Conservation (phyloP, 2,329 filamentous ascomycete genomes). For the Aspergillus sp. region DNA sequence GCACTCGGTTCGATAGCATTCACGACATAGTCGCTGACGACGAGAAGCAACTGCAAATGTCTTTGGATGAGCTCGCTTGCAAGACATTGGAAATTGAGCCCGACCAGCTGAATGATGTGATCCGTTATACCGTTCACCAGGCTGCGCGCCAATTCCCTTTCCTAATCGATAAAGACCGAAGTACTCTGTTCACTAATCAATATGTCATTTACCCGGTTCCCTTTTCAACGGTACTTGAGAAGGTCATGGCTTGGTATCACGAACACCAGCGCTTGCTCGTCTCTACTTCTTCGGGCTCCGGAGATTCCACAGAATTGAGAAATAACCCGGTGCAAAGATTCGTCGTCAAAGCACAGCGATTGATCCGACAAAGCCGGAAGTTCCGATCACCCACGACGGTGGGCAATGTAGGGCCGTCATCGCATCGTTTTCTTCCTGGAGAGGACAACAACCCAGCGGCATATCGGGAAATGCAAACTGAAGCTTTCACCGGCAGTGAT, state of each 20-base stretch:
- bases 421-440: constrained; percentile 27
- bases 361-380: constrained; percentile 43
- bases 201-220: constrained; percentile 54
- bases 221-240: constrained; percentile 49
- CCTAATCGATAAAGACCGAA: constrained; percentile 34
- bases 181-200: constrained; percentile 34
- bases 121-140: constrained; percentile 37
- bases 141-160: constrained; percentile 33
- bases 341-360: constrained; percentile 43
- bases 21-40: constrained; percentile 42
- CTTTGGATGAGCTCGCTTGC: constrained; percentile 39
- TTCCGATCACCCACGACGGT: constrained; percentile 44
- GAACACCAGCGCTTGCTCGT: constrained; percentile 46
- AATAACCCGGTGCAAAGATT: constrained; percentile 45
- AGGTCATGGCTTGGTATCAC: constrained; percentile 57
- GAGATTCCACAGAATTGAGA: constrained; percentile 23
- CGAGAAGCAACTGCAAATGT: constrained; percentile 31
- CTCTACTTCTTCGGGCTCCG: constrained; percentile 24
- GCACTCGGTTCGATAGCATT: constrained; percentile 35
- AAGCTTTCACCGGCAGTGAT: constrained; percentile 51
- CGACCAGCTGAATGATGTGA: constrained; percentile 30
- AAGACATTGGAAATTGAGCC: constrained; percentile 33
- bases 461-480: constrained; percentile 34
- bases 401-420: constrained; percentile 43
- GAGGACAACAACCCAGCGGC: constrained; percentile 28